Evolutionary conservation across 495 filamentous ascomycete species (phyloP).

Genomic region (Lichina pygmaea): DNA sequence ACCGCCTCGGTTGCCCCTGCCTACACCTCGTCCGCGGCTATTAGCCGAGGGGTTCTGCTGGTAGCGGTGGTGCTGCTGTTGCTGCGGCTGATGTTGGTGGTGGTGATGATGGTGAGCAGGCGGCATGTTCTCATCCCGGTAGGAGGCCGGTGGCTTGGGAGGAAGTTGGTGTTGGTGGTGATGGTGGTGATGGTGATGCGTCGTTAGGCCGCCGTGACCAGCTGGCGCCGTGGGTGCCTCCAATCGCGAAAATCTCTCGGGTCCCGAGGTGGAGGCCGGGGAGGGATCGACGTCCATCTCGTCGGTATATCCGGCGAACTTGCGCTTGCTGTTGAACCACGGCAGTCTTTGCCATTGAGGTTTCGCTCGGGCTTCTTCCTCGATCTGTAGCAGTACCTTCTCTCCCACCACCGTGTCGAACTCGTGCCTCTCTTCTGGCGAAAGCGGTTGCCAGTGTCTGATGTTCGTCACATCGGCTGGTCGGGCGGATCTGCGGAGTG

Average conservation of each 20-base stretch:
- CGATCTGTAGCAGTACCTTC: slow-evolving; percentile 57
- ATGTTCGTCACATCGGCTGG: slow-evolving; percentile 65
- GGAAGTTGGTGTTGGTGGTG: slow-evolving; percentile 1
- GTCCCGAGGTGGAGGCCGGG: not conserved
- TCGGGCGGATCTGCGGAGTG: slow-evolving; percentile 30
- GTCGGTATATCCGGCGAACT: not conserved
- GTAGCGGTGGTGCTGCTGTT: not conserved
- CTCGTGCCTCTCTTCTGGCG: slow-evolving; percentile 32
- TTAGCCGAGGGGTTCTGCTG: not conserved
- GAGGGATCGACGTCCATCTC: not conserved
- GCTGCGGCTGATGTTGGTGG: not conserved
- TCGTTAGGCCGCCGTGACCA: not conserved
- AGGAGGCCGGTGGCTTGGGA: not conserved
- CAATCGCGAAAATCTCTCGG: not conserved
- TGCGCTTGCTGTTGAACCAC: not conserved
- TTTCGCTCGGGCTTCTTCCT: slow-evolving; percentile 31
- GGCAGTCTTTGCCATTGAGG: slow-evolving; percentile 4
- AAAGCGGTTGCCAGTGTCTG: slow-evolving; percentile 55
- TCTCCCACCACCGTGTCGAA: slow-evolving; percentile 70
- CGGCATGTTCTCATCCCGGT: not conserved
- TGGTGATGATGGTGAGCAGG: not conserved
- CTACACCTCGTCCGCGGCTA: not conserved
- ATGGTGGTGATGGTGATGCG: slow-evolving; percentile 1
- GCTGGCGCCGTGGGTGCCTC: not conserved
- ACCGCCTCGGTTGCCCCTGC: slow-evolving; percentile 2